Evolutionary conservation across 352 stramenopile species (phyloP), one percentile per base, ranked within the genome.

Genomic region (Globisporangium cederbergense): DNA sequence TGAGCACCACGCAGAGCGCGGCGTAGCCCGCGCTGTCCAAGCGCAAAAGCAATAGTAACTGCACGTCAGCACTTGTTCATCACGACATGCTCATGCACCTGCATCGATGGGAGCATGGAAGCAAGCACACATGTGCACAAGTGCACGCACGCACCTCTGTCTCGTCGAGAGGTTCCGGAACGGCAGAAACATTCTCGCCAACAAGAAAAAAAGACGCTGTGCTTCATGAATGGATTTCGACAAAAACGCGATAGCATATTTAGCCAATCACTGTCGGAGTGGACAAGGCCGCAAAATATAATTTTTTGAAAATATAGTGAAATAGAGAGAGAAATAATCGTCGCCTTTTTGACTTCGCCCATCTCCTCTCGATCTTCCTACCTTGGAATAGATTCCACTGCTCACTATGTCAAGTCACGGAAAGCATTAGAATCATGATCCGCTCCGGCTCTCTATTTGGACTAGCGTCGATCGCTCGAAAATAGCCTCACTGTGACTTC

Each of bases 81-180:
- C 40, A 20, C 14, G 40, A 13, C 25, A 28, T 28, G 13, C 14
- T 18, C 4, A n/a, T n/a, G n/a, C 36, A 64, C 60, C 47, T 6
- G 4, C 46, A 5, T 2, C 60, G 22, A 2, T 14, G 6, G 11
- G 22, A 8, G 49, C 25, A 28, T 14, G 32, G 16, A 22, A 4
- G 32, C 47, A 13, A 18, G 6, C 28, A 30, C 49, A 30, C 2
- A 30, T 5, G 38, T 3, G 11, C 36, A 42, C 36, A 42, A 34
- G 47, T 13, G 46, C 28, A 36, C 11, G 53, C 11, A 46, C 43
- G 11, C 58, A 90, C 79, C 78, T 90, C 66, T 91, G 79, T 11
- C 73, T 68, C 16, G 73, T 77, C 51, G 79, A 78, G 58, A 90
- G 64, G 68, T 85, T 78, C 65, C 75, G 74, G 77, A 90, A 90